Base-by-base conservation (phyloP, 2,329 filamentous ascomycete genomes). In the Mycosphaerella arachidis region DNA sequence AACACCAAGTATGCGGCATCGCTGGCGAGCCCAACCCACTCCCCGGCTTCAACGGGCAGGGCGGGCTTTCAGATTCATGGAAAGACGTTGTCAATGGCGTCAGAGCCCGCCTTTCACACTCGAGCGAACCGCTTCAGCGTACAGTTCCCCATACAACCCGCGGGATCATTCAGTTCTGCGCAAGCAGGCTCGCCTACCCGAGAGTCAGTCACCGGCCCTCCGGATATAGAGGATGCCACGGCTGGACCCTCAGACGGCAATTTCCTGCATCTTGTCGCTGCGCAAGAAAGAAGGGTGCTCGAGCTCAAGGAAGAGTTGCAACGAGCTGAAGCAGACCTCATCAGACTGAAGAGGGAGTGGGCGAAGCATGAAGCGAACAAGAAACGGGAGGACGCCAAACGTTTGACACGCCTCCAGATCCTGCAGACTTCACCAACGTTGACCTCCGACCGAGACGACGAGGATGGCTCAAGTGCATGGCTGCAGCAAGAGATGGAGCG, bases 251-350 rank as follows among this genome's bases (percentile, higher is more conserved):
- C 68, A 6, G 71, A 73, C 31, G 68, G 69, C 46, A 70, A 87
- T 54, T 90, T 97, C 69, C 86, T 99, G 66, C 92, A 91, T 62
- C 89, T 92, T 59, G 89, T 99, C 69, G 94, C 94, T 48, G 87
- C 91, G 13, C 92, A 97, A 76, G 94, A 99, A 77, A 84, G 94
- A 59, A 87, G 86, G 66, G 93, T 99, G 1, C 78, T 99, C 59
- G 94, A 97, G 76, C 79, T 99, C 55, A 89, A 87, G 61, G 94
- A 99, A 74, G 93, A 97, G 74, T 80, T 99, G n/a, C 78, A 81
- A 27, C 87, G 87, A 61, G 93, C 94, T 6, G 93, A 99, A 73
- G 77, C 79, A 12, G 89, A 96, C 51, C 79, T 99, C 45, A 79
- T 80, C 51, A 83, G 79, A 46, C 79, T 99, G 63, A 97, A 97